Evolutionary conservation across 108 stramenopile genomes (phyloP), one percentile per base, ranked within the genome.

Genomic region (Skeletonema potamos): DNA sequence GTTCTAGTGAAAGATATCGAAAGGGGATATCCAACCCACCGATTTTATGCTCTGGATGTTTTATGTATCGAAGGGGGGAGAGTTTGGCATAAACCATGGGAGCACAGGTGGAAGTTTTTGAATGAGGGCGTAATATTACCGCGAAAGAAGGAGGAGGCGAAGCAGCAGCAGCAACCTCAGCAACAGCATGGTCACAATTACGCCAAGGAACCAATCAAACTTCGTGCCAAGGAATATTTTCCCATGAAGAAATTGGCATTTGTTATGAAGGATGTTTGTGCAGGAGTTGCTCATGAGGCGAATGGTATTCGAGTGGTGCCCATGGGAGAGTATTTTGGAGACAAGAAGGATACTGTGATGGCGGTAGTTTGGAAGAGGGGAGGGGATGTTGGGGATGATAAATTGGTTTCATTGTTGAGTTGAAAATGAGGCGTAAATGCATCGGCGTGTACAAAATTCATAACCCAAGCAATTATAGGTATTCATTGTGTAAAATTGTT

Each of bases 201-300:
- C 51, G 61, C 68, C 4, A 67, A 76, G 26, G 83, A 84, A 43
- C 36, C 54, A 27, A 76, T 84, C 30, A 62, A 70, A 57, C 56
- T 84, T 18, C 79, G 83, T 6, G 83, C 79, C 27, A 80, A 76
- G 36, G 83, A 84, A 62, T 81, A 70, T 36, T 84, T 84, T 29
- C 74, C 71, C 39, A 48, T 81, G 67, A 29, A 44, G 27, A 84
- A 84, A 48, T 9, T 81, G 28, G 79, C 61, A 27, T 84, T 76
- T 64, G 75, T 84, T 6, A 55, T 76, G 66, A 81, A 81, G 36
- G 70, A 84, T 44, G 79, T 84, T 11, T 82, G 76, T 39, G 54
- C 55, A 15, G 77, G 72, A 17, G 82, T 82, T 18, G 62, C 29
- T 1, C 82, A 82, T 29, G 77, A 76, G 62, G 74, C 74, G 12